phyloP scores from a whole-genome alignment of 768 basidiomycete species.

The Russula ochroleuca region DNA sequence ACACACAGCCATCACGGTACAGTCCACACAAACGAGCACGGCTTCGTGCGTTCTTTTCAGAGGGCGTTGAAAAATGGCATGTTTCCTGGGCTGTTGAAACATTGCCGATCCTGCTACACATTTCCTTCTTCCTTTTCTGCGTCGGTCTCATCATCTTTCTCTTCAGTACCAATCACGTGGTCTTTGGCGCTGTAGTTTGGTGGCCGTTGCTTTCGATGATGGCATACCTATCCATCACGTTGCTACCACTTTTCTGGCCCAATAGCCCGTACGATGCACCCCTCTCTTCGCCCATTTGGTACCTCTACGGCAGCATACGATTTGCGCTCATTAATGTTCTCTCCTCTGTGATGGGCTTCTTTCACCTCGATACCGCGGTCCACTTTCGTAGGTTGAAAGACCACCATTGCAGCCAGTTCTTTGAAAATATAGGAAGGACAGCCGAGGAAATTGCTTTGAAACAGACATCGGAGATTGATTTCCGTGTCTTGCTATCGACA shows the following conservation, averaged over 20 bases:
- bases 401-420: not conserved
- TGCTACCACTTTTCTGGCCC: not conserved
- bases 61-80: not conserved
- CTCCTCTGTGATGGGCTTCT: not conserved
- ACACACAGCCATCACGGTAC: not conserved
- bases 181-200: not conserved
- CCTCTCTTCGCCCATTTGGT: not conserved
- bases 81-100: not conserved
- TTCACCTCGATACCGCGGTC: not conserved
- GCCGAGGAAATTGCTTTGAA: not conserved
- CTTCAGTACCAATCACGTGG: not conserved
- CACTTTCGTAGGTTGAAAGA: not conserved
- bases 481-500: not conserved
- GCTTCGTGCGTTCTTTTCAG: conserved; percentile 11
- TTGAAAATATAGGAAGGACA: not conserved
- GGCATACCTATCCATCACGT: not conserved
- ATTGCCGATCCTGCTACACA: conserved; percentile 17
- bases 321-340: not conserved
- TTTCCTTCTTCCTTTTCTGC: conserved; percentile 24
- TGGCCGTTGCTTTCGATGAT: not conserved
- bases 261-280: conserved; percentile 10
- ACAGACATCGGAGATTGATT: not conserved
- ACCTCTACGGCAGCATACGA: not conserved
- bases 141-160: conserved; percentile 13
- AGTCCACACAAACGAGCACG: conserved; percentile 8